These are phyloP conservation scores for Blastobotrys proliferans DNA, from an alignment of 1,139 yeast genomes.

Conservation along the genomic window DNA sequence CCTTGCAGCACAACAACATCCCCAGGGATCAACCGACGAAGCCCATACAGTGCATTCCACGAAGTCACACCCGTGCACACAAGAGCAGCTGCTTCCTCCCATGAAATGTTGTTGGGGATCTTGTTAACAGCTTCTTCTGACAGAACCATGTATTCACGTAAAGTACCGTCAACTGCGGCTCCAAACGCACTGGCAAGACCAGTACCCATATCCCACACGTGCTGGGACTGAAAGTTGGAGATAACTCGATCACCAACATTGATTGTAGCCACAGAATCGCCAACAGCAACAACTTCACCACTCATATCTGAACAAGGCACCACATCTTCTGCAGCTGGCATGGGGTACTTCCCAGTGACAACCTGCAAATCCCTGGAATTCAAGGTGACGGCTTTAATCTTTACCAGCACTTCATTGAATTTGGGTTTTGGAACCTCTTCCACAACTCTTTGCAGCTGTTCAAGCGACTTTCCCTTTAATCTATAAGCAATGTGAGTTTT, in stretches of 20 bases:
- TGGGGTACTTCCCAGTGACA: slow-evolving; percentile 16
- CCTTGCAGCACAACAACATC: slow-evolving; percentile 20
- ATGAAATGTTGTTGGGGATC: slow-evolving; percentile 10
- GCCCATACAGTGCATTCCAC: slow-evolving; percentile 21
- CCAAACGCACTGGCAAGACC: slow-evolving; percentile 15
- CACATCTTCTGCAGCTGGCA: slow-evolving; percentile 13
- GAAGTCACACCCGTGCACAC: slow-evolving; percentile 21
- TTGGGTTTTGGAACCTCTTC: slow-evolving; percentile 16
- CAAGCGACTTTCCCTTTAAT: slow-evolving; percentile 8
- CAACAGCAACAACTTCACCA: slow-evolving; percentile 20
- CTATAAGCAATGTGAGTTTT: slow-evolving; percentile 15
- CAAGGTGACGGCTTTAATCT: slow-evolving; percentile 21
- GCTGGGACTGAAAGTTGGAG: slow-evolving; percentile 14
- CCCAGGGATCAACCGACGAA: slow-evolving; percentile 17
- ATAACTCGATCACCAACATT: slow-evolving; percentile 18
- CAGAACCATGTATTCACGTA: slow-evolving; percentile 18
- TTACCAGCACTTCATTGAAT: slow-evolving; percentile 19
- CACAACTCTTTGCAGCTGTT: slow-evolving; percentile 5
- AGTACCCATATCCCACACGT: not conserved
- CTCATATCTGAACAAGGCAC: slow-evolving; percentile 21
- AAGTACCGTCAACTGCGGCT: slow-evolving; percentile 18
- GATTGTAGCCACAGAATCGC: slow-evolving; percentile 12
- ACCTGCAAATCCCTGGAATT: slow-evolving; percentile 23
- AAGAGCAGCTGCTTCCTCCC: slow-evolving; percentile 18
- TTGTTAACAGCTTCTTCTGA: slow-evolving; percentile 15